These are phyloP conservation scores for Saitoella complicata DNA, from an alignment of 805 yeast genomes.

Conservation along the genomic window DNA sequence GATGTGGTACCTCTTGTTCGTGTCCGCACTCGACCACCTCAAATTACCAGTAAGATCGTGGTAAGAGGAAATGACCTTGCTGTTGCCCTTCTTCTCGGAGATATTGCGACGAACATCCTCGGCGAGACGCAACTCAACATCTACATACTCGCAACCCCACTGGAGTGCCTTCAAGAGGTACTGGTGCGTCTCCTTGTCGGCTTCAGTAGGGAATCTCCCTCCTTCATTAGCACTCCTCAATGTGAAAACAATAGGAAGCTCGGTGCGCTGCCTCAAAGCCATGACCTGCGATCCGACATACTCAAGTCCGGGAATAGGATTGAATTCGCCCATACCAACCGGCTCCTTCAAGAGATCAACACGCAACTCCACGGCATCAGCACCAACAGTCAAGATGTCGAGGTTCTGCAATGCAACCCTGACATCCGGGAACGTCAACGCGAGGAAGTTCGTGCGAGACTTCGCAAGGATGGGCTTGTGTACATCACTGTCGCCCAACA, in stretches of 20 bases:
- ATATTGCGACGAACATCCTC: conserved; percentile 36
- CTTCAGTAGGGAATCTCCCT: conserved; percentile 56
- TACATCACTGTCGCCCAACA: conserved; percentile 28
- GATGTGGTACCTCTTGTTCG: conserved; percentile 55
- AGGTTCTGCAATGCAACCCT: conserved; percentile 30
- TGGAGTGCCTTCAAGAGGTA: conserved; percentile 50
- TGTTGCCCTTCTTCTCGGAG: conserved; percentile 37
- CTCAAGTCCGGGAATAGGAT: conserved; percentile 17
- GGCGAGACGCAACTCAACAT: conserved; percentile 60
- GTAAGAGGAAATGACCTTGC: conserved; percentile 70
- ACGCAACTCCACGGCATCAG: conserved; percentile 68
- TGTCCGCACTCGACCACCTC: conserved; percentile 53
- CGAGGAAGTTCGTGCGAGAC: conserved; percentile 44
- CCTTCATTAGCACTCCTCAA: conserved; percentile 68
- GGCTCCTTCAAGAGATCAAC: conserved; percentile 41
- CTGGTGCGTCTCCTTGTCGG: conserved; percentile 29
- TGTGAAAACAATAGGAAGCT: conserved; percentile 67
- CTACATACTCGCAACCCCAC: conserved; percentile 66
- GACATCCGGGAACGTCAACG: conserved; percentile 54
- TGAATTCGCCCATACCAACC: conserved; percentile 11
- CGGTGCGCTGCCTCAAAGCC: conserved; percentile 42
- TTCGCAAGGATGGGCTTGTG: conserved; percentile 23
- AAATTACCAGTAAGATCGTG: conserved; percentile 52
- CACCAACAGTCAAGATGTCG: conserved; percentile 45
- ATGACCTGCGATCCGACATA: conserved; percentile 65